Evolutionary conservation across 2,329 filamentous ascomycete genomes (phyloP), one percentile per base, ranked within the genome.

Genomic region (Arachnopeziza araneosa): DNA sequence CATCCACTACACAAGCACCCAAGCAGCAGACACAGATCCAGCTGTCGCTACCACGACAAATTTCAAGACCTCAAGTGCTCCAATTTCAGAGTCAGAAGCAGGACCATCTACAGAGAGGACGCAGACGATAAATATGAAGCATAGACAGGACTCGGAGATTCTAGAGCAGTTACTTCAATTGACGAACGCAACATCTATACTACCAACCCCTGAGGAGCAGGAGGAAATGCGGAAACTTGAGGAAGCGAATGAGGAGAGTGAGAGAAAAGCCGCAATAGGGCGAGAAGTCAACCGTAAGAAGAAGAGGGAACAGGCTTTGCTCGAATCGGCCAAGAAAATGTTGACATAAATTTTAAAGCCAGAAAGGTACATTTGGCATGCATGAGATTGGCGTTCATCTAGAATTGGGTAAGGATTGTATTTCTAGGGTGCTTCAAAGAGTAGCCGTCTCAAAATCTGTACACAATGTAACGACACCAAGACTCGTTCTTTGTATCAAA

Each of bases 231-330:
- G 75, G 64, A 79, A 83, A 66, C 68, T 90, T 17, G 78, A 83
- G 66, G 83, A 84, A 63, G 76, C 82, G 61, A 72, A 75, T 61
- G 78, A 76, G 69, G 75, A 78, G 68, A 80, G 78, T 49, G 77
- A 79, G 58, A 72, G 77, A 55, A 86, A 90, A 72, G 78, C 83
- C 22, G 77, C 79, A 63, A 75, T 80, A 59, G 77, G 82, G 63
- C 74, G 75, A 69, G 79, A 80, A 66, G 77, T 80, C 58, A 76
- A 83, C 62, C 78, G 81, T 36, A 81, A 81, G 72, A 79, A 81
- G 76, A 83, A 83, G 75, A 80, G 79, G 69, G 85, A 91, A 75
- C 79, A 84, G 74, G 82, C 79, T 57, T 72, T 86, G 70, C 67
- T 87, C 61, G 76, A 75, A 61, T 73, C 81, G 72, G 85, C 84